These are phyloP conservation scores for Neonectria sp. DNA, from an alignment of 2,329 filamentous ascomycete genomes.

Conservation along the genomic window DNA sequence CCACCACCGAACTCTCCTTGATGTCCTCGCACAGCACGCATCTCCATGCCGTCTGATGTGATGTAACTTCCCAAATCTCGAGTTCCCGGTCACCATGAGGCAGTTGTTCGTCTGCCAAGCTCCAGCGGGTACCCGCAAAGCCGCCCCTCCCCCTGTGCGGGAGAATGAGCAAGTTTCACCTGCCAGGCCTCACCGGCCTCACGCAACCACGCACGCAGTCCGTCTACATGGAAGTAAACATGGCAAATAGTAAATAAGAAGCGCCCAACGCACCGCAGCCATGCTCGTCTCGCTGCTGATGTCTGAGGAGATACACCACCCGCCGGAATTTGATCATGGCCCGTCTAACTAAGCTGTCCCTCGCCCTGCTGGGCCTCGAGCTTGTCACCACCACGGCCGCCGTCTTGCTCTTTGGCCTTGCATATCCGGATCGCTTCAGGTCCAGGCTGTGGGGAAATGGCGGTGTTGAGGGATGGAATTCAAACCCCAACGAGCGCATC, in stretches of 20 bases:
- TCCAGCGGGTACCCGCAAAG: neutral
- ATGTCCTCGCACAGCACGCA: neutral
- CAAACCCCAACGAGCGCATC: slow-evolving; percentile 47
- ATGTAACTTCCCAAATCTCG: neutral
- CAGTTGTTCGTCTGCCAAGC: slow-evolving; percentile 5
- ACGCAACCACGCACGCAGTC: slow-evolving; percentile 7
- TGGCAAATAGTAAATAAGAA: slow-evolving; percentile 5
- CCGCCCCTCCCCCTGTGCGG: slow-evolving; percentile 35
- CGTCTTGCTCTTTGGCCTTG: slow-evolving; percentile 41
- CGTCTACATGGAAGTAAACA: neutral
- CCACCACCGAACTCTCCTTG: neutral
- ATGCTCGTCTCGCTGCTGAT: neutral
- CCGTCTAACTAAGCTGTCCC: slow-evolving; percentile 14
- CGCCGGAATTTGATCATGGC: slow-evolving; percentile 30
- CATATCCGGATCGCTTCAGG: slow-evolving; percentile 44
- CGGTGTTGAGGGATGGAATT: slow-evolving; percentile 49
- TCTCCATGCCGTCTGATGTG: neutral
- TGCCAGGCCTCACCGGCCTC: slow-evolving; percentile 4
- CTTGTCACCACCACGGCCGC: slow-evolving; percentile 29
- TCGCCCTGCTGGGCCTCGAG: slow-evolving; percentile 38
- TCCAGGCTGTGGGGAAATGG: slow-evolving; percentile 48
- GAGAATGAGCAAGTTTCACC: slow-evolving; percentile 54
- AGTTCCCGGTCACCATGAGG: neutral
- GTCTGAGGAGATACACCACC: neutral
- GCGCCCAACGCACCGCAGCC: neutral